Base-by-base conservation (phyloP, 306 rosid genomes). In the Quercus aquifolioides region DNA sequence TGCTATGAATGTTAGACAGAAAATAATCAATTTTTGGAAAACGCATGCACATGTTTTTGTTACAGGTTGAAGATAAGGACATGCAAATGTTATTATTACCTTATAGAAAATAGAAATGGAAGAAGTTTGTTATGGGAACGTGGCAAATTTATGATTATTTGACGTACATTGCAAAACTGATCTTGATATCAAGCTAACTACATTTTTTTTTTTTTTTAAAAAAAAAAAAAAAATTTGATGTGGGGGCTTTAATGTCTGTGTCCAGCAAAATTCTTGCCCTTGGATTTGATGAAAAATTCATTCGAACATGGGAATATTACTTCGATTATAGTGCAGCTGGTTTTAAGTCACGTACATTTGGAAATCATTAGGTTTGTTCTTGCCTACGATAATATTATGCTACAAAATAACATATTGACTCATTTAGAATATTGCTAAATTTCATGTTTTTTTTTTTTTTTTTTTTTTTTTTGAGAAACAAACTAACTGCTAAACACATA, bases 301-400 rank as follows among this genome's bases (percentile, higher is more conserved):
- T 86, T 6, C 73, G 88, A 41, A 88, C 86, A n/a, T 84, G 88
- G 88, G 91, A 88, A 75, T 88, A 84, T 20, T 88, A 86, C 78
- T 86, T 88, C 68, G 86, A 88, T 75, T 84, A 88, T 6, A 64
- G 82, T 21, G 86, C 82, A 15, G 90, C 90, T 6, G 90, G 90
- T 49, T 86, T 89, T 71, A 84, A 81, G 49, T 71, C 92, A 2
- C 55, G 10, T 23, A 84, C 87, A 0, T 87, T 88, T 1, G 84
- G 85, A 49, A 69, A 82, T 70, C 86, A 84, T 77, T 85, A 86
- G 87, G 90, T 88, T 73, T 20, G 31, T 33, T 35, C 71, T 65
- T 25, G 17, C 14, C 71, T 65, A 5, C 5, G 0, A 3, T 7
- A 38, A 38, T 38, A 38, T 7, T 38, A 6, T 38, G 11, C 46